Percentiles rank a stretch among this genome's conserved stretches.
Conservation (phyloP, 352 stramenopile genomes). For the Phytopythium mirpurense region DNA sequence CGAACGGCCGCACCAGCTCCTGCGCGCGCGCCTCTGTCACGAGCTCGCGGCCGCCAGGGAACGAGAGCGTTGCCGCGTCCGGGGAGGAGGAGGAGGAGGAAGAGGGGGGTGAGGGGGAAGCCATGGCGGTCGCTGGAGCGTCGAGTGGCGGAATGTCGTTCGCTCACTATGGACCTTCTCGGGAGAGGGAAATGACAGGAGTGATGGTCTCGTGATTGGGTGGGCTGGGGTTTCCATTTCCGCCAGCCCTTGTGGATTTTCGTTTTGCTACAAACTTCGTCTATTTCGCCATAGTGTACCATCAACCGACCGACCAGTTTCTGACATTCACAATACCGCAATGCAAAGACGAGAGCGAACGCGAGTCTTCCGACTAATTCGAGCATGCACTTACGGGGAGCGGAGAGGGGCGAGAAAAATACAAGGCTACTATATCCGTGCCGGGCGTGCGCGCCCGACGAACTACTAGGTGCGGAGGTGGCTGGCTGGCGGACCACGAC, state of each 20-base stretch:
- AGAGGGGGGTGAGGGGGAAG: not conserved
- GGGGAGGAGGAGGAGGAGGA: not conserved
- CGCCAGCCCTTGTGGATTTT: no score
- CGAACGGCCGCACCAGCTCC: constrained; percentile 56
- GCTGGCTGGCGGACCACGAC: not conserved
- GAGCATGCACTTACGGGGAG: not conserved
- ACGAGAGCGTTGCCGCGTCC: constrained; percentile 32
- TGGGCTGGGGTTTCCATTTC: no score
- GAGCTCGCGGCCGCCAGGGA: constrained; percentile 76
- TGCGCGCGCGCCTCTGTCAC: constrained; percentile 64
- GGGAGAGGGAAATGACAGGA: not conserved
- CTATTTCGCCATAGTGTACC: no score
- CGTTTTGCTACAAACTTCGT: no score
- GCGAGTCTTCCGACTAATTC: not conserved
- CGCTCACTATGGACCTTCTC: not conserved
- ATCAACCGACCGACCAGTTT: no score
- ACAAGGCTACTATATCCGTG: constrained; percentile 8
- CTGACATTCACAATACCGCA: no score
- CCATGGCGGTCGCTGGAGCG: not conserved
- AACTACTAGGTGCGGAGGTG: no score
- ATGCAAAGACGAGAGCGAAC: no score
- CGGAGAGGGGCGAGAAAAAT: not conserved
- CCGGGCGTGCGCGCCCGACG: no score
- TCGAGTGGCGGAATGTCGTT: not conserved
- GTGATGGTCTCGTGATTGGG: not conserved